A percentile compares a stretch with the other conserved stretches of the same genome.
These are phyloP conservation scores for Kodamaea kakaduensis DNA, from an alignment of 805 yeast genomes.

Conservation along the genomic window DNA sequence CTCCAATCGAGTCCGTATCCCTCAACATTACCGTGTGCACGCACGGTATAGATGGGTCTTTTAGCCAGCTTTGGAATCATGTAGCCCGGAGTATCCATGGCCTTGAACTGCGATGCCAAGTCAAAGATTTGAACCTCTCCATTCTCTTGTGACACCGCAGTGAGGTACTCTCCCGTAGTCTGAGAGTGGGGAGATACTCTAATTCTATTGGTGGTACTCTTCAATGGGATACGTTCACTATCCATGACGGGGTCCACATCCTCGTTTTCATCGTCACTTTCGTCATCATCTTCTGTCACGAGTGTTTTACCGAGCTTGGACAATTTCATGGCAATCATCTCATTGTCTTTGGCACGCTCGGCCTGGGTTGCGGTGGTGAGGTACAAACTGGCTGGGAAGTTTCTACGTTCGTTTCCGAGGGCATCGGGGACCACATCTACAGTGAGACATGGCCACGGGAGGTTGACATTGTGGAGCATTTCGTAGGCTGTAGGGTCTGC, in stretches of 20 bases:
- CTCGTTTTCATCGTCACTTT: conserved; percentile 70
- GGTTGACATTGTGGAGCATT: conserved; percentile 88
- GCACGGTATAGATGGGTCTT: conserved; percentile 77
- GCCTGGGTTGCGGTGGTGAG: conserved; percentile 95
- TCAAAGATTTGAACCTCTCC: conserved; percentile 90
- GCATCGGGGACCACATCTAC: conserved; percentile 84
- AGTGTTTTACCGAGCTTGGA: conserved; percentile 80
- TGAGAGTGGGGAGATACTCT: conserved; percentile 77
- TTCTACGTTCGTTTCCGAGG: conserved; percentile 83
- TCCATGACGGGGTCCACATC: conserved; percentile 85
- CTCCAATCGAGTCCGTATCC: conserved; percentile 98
- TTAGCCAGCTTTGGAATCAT: conserved; percentile 72
- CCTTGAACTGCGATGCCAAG: conserved; percentile 69
- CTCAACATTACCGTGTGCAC: conserved; percentile 89
- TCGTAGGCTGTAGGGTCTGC: conserved; percentile 96
- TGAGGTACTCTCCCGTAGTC: conserved; percentile 71
- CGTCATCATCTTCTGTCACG: conserved; percentile 76
- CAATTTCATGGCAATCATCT: conserved; percentile 77
- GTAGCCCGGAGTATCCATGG: conserved; percentile 86
- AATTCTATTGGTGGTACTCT: conserved; percentile 83
- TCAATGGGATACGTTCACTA: conserved; percentile 71
- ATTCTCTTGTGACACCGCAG: conserved; percentile 84
- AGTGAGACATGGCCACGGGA: conserved; percentile 97
- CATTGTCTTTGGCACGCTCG: conserved; percentile 78
- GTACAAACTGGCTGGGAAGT: conserved; percentile 82